A percentile compares a stretch with the other conserved stretches of the same genome.
These are phyloP conservation scores for Chrysopogon serrulatus DNA, from an alignment of 176 grass and related monocot genomes.

Conservation along the genomic window DNA sequence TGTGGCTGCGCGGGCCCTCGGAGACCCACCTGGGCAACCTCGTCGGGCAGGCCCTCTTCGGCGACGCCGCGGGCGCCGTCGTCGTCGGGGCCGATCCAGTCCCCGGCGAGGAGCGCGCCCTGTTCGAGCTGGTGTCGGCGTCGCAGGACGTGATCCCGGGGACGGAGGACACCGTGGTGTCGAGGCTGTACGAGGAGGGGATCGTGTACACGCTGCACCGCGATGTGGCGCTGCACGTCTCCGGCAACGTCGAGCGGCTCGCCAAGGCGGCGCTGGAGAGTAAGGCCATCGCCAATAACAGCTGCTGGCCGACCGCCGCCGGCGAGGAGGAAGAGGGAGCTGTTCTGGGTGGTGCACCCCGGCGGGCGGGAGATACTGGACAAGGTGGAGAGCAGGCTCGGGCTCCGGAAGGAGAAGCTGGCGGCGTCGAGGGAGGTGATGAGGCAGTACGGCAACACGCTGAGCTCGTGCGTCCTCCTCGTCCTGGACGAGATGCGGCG, in stretches of 20 bases:
- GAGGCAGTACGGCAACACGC: no score
- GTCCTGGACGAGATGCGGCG: no score
- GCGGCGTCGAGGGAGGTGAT: no score
- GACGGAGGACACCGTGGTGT: not conserved
- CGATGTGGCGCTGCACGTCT: not conserved
- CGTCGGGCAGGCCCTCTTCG: slow-evolving; percentile 10
- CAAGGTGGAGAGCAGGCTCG: no score
- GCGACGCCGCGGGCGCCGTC: not conserved
- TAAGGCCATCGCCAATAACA: no score
- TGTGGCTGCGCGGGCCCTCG: slow-evolving; percentile 46
- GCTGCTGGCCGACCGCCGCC: no score
- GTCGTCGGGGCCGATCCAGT: not conserved
- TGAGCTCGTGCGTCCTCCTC: no score
- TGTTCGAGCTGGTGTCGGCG: not conserved
- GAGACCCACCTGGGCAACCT: not conserved
- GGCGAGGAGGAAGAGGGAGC: no score
- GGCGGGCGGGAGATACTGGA: no score
- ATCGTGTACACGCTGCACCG: not conserved
- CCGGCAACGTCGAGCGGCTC: not conserved
- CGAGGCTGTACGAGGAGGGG: not conserved
- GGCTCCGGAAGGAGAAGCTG: no score
- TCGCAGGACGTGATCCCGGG: not conserved
- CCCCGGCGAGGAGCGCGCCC: not conserved
- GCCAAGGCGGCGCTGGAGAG: no score
- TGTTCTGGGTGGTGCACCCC: no score